phyloP scores from a whole-genome alignment of 2,329 filamentous ascomycete genomes.

The Nannizziopsis barbatae region DNA sequence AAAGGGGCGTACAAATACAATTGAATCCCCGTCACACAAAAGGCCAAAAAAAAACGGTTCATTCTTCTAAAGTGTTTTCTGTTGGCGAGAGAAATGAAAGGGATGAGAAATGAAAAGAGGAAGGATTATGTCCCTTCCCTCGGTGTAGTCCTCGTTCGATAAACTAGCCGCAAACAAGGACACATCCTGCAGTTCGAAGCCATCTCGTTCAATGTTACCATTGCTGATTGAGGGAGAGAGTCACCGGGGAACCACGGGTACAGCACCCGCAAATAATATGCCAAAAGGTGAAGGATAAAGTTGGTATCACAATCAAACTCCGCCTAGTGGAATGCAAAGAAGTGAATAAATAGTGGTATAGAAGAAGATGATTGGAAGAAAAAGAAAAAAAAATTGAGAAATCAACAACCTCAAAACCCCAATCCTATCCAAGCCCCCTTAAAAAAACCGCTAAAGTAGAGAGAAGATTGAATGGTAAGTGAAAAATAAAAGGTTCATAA shows the following conservation, averaged over 20 bases:
- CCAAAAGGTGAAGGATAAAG: background rate
- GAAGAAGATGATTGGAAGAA: background rate
- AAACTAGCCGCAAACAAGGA: background rate
- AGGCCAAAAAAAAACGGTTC: background rate
- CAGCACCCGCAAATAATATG: background rate
- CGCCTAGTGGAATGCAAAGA: background rate
- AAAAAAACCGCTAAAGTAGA: background rate
- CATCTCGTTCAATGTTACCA: no score
- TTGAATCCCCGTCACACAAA: conserved; percentile 2
- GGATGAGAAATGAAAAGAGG: no score
- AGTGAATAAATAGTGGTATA: conserved; percentile 7
- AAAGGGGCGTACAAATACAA: background rate
- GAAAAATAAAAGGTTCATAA: conserved; percentile 7
- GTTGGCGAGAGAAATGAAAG: no score
- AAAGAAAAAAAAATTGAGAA: background rate
- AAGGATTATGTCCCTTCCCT: no score
- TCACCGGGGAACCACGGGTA: background rate
- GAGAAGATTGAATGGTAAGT: conserved; percentile 5
- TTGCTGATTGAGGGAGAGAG: no score
- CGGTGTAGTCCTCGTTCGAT: background rate
- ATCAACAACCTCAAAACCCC: conserved; percentile 5
- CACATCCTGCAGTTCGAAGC: no score
- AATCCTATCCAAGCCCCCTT: conserved; percentile 1
- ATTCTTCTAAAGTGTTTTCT: no score
- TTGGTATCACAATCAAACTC: background rate